Conservation (phyloP, 768 basidiomycete genomes). For the Lenzites betulinus region DNA sequence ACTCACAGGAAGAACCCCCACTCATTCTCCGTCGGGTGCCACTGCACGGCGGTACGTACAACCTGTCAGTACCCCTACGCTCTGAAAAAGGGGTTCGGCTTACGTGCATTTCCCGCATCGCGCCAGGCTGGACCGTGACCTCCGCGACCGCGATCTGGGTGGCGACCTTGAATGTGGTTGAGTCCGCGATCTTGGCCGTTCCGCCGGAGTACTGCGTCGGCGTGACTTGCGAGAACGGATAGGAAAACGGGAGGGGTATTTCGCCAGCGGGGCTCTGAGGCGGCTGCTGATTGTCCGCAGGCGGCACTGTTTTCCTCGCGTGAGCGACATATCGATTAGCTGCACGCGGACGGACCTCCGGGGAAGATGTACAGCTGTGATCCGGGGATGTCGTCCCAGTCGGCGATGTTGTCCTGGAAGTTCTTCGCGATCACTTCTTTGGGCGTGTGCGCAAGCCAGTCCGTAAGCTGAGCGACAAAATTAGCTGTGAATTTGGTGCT, state of each 20-base stretch:
- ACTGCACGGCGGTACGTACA: slow-evolving; percentile 35
- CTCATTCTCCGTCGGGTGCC: slow-evolving; percentile 68
- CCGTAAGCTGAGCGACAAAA: slow-evolving; percentile 43
- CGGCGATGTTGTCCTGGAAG: slow-evolving; percentile 43
- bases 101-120: slow-evolving; percentile 60
- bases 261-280: slow-evolving; percentile 45
- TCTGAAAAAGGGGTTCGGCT: slow-evolving; percentile 12
- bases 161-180: slow-evolving; percentile 49
- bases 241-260: slow-evolving; percentile 46
- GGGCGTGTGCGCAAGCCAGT: slow-evolving; percentile 58
- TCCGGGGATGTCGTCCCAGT: slow-evolving; percentile 46
- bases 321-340: neutral
- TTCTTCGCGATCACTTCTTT: slow-evolving; percentile 58
- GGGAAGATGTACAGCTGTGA: slow-evolving; percentile 57
- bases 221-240: slow-evolving; percentile 46
- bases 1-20: slow-evolving; percentile 62
- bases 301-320: slow-evolving; percentile 33
- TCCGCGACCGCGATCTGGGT: slow-evolving; percentile 54
- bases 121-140: slow-evolving; percentile 57
- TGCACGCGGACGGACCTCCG: slow-evolving; percentile 31
- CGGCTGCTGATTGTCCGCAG: slow-evolving; percentile 37
- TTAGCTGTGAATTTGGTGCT: neutral
- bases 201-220: slow-evolving; percentile 49
- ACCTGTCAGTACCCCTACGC: neutral
- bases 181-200: slow-evolving; percentile 51